Evolutionary conservation across 495 filamentous ascomycete species (phyloP), one percentile per base, ranked within the genome.

Genomic region (Penicillium canescens): DNA sequence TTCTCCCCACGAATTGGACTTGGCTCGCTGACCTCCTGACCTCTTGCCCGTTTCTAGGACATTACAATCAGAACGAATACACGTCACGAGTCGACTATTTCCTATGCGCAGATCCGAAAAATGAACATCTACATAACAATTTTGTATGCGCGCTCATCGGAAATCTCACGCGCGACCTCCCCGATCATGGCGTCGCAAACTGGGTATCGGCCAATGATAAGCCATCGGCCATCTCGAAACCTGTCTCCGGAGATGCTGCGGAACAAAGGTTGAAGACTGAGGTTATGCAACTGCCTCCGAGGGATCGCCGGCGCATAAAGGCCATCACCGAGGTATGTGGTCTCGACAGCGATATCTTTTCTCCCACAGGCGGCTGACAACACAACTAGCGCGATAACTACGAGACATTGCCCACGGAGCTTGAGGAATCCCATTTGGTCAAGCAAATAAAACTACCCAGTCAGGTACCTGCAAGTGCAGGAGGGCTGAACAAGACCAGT

Each of bases 161-260:
- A 54, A 98, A 98, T 74, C 79, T 89, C 42, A 87, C 83, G 21
- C 82, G 94, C 52, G 94, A 98, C 68, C 84, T 89, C 64, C 94
- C 94, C 6, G 92, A 96, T 65, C 86, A 88, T 70, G 92, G 91
- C 57, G 88, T 96, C 60, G 95, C 94, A 54, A 89, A 83, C 60
- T 98, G 92, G 92, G 94, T 98, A 49, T 91, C 89, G 59, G 90
- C 90, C 20, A 96, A 94, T 63, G 93, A 98, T 74, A 97, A 97
- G 74, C 92, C 92, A n/a, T 84, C 83, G 21, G 74, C 85, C 50
- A 83, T 86, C 42, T 85, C 83, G 45, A 93, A 94, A 69, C 89
- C 88, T 24, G 83, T 89, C 33, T 85, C 85, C 8, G 90, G 90
- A 38, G 94, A 98, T 81, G 85, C 89, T n/a, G 86, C 88, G 34